Evolutionary conservation across 306 rosid species (phyloP), one percentile per base, ranked within the genome.

Genomic region (Vicia faba): DNA sequence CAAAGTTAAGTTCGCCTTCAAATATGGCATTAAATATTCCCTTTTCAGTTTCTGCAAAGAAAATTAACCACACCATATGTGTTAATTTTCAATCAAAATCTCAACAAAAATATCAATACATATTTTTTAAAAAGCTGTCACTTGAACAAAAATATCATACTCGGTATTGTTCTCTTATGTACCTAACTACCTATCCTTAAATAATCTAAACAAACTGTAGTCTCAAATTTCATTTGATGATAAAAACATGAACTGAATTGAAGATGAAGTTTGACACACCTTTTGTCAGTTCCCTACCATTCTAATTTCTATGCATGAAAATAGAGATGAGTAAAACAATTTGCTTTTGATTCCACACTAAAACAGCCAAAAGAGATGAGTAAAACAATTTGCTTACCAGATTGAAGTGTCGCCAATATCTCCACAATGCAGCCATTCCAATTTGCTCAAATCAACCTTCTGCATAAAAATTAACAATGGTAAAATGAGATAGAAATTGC

Each of bases 391-490:
- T 82, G 72, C 83, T 82, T 82, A 92, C 98, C 18, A 92, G 95
- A 81, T 89, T 92, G 68, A 92, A 92, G 79, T 92, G 96, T 48
- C 88, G 86, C 95, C 96, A 87, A 68, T 92, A 92, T 89, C 95
- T 92, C 96, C 91, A 82, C 60, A 92, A 58, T 15, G 98, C 98
- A 78, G 95, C 77, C 85, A 89, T 79, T 89, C 92, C 84, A 92
- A 78, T 72, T 92, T 92, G 75, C 98, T 79, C 64, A 92, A 84
- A 71, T 92, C 95, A 75, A 92, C 87, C 83, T 80, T 92, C 98
- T 92, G 74, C 2, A n/a, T n/a, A 20, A 20, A 28, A 28, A 28
- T 4, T 28, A 28, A 28, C 33, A 28, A 5, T 28, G 33, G 33
- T 28, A 28, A 28, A 28, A 28, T 28, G 1, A 4, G 33, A 28